Conservation (phyloP, 23 red algal species). For the Rhodosorus marinus region DNA sequence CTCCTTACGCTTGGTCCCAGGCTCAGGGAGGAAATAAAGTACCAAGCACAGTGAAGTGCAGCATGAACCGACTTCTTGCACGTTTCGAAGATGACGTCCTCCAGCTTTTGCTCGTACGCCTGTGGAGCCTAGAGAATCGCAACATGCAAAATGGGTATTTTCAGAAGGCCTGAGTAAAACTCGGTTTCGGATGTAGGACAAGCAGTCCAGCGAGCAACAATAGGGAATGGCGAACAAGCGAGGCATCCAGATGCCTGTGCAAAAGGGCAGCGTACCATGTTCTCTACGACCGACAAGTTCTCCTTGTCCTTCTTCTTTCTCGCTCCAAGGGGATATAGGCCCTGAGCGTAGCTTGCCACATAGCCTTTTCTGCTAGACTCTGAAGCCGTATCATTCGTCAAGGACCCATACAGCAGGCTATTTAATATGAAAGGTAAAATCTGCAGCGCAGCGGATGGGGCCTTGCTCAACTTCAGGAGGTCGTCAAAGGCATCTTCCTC, state of each 20-base stretch:
- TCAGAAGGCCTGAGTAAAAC: constrained; percentile 1
- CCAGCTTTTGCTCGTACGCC: constrained; percentile 40
- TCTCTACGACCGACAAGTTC: constrained; percentile 2
- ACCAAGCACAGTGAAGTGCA: constrained; percentile 63
- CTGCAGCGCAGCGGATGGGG: constrained; percentile 17
- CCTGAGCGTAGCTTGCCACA: not conserved
- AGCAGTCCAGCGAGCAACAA: not conserved
- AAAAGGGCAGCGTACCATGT: constrained; percentile 7
- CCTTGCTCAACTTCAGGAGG: constrained; percentile 7
- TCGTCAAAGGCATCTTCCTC: constrained; percentile 37
- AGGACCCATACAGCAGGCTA: constrained; percentile 63
- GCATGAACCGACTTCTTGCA: constrained; percentile 35
- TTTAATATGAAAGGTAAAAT: constrained; percentile 67
- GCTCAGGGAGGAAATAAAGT: constrained; percentile 40
- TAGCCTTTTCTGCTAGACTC: constrained; percentile 5
- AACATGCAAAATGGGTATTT: constrained; percentile 15
- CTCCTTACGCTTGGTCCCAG: constrained; percentile 38
- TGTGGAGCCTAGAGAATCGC: constrained; percentile 28
- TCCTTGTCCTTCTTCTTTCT: not conserved
- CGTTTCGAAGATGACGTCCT: constrained; percentile 35
- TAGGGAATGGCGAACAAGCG: not conserved
- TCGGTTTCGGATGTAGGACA: not conserved
- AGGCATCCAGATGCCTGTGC: not conserved
- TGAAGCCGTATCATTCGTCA: not conserved
- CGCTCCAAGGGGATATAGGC: not conserved